Evolutionary conservation across 2,329 filamentous ascomycete genomes (phyloP), one percentile per base, ranked within the genome.

Genomic region (Colletotrichum abscissum): DNA sequence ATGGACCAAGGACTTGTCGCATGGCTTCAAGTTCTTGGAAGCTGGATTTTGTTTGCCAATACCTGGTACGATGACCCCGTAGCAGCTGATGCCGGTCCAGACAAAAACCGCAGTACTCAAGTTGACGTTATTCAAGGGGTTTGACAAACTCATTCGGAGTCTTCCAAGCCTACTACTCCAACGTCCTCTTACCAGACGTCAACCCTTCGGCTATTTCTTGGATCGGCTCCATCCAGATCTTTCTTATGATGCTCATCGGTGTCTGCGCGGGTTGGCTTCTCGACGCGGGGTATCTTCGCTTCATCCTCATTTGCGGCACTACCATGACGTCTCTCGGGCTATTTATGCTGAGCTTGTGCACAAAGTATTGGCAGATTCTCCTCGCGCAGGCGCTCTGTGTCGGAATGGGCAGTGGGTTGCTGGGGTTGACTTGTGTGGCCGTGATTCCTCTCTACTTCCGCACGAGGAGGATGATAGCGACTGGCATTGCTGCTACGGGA

Each of bases 111-210:
- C 19, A 49, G 42, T 11, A 24, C 22, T 46, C 4, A 5, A 33
- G 56, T 24, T 68, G 49, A 63, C 22, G 16, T 4, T 11, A 11
- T 5, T 46, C 28, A 55, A 89, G 88, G 84, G 80, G 81, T 4
- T 77, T 81, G 6, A 70, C 79, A n/a, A 80, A 79, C 71, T 76
- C 85, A n/a, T 90, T 88, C 69, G 88, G 88, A 7, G 84, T 88
- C 5, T 90, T 88, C 73, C 87, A 90, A 73, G 85, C 85, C 5
- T 88, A 89, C 79, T 90, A 90, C 75, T 75, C 76, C 54, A 84
- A 78, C 54, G 81, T 82, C 0, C 74, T 76, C 9, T 62, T 73
- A 9, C 56, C 62, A 3, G 60, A 65, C 49, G 19, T 42, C 1
- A 38, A 57, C 12, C 67, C 71, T 3, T 73, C 71, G 16, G 52